A percentile compares a stretch with the other conserved stretches of the same genome.
Evolutionary conservation across 2,329 filamentous ascomycete genomes (phyloP).

Genomic region (Allantophomopsis cytisporea): DNA sequence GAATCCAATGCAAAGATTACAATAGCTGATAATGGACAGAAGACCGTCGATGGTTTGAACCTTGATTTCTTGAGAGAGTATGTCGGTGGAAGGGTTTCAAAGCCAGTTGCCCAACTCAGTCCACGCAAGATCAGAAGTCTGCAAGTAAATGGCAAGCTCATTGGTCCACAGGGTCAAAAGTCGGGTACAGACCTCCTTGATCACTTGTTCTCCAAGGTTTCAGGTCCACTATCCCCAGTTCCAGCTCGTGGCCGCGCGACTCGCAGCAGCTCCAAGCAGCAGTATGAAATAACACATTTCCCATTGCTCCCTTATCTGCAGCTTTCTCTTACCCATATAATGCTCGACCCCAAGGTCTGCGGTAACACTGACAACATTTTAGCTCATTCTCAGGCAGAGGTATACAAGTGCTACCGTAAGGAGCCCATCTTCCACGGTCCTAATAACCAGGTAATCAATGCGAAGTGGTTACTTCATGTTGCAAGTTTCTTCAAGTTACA

Average conservation of each 20-base stretch:
- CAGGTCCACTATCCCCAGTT: background rate
- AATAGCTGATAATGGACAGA: background rate
- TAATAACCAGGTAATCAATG: conserved; percentile 23
- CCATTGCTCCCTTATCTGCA: conserved; percentile 10
- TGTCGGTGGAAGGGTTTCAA: too few relatives aligned
- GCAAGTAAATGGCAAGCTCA: background rate
- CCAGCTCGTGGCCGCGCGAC: too few relatives aligned
- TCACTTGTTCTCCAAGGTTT: background rate
- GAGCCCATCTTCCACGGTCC: conserved; percentile 26
- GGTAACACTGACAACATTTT: conserved; percentile 6
- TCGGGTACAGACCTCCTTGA: background rate
- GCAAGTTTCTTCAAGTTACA: conserved; percentile 39
- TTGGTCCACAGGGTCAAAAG: background rate
- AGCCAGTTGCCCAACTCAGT: too few relatives aligned
- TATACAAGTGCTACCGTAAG: conserved; percentile 21
- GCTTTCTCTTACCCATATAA: conserved; percentile 12
- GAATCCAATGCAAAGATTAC: background rate
- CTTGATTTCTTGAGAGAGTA: too few relatives aligned
- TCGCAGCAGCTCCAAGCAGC: too few relatives aligned
- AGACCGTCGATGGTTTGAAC: background rate
- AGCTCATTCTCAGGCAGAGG: conserved; percentile 31
- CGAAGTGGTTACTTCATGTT: conserved; percentile 29
- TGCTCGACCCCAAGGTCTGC: conserved; percentile 13
- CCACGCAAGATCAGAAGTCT: too few relatives aligned
- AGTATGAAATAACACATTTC: background rate